A percentile compares a stretch with the other conserved stretches of the same genome.
These are phyloP conservation scores for Fusarium decemcellulare DNA, from an alignment of 2,329 filamentous ascomycete genomes.

Conservation along the genomic window DNA sequence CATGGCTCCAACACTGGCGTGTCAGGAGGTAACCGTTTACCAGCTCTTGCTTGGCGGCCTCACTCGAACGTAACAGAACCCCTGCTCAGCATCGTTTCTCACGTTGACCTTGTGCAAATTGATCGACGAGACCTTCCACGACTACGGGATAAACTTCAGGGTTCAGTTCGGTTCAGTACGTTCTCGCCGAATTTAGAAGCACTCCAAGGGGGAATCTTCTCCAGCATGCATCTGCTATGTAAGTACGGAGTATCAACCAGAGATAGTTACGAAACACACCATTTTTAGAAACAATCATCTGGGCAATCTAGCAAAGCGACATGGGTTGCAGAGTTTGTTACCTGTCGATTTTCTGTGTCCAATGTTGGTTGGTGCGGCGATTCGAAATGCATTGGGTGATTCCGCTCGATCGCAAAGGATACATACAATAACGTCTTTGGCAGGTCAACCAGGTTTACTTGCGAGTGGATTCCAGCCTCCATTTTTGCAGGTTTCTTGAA, in stretches of 20 bases:
- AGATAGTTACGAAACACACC: slow-evolving; percentile 11
- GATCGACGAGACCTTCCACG: slow-evolving; percentile 6
- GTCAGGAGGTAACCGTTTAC: slow-evolving; percentile 12
- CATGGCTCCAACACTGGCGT: slow-evolving; percentile 15
- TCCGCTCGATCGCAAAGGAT: slow-evolving; percentile 11
- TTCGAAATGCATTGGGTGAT: slow-evolving; percentile 7
- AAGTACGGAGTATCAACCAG: slow-evolving; percentile 11
- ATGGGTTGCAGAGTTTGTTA: slow-evolving; percentile 12
- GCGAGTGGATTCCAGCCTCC: slow-evolving; percentile 20
- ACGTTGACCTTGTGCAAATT: slow-evolving; percentile 8
- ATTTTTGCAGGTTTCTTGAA: slow-evolving; percentile 13
- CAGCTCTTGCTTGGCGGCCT: slow-evolving; percentile 33
- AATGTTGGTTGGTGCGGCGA: background rate
- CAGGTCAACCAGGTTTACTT: slow-evolving; percentile 2
- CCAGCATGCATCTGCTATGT: background rate
- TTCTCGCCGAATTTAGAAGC: slow-evolving; percentile 8
- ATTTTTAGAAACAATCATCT: slow-evolving; percentile 16
- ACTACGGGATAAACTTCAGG: slow-evolving; percentile 6
- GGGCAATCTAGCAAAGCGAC: slow-evolving; percentile 10
- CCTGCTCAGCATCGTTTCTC: slow-evolving; percentile 2
- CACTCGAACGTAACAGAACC: slow-evolving; percentile 19
- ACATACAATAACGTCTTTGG: background rate
- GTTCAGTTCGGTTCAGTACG: slow-evolving; percentile 6
- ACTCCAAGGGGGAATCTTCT: background rate
- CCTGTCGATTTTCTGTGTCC: slow-evolving; percentile 2